Conservation (phyloP, 129 eudicot species). For the Flaveria ramosissima region DNA sequence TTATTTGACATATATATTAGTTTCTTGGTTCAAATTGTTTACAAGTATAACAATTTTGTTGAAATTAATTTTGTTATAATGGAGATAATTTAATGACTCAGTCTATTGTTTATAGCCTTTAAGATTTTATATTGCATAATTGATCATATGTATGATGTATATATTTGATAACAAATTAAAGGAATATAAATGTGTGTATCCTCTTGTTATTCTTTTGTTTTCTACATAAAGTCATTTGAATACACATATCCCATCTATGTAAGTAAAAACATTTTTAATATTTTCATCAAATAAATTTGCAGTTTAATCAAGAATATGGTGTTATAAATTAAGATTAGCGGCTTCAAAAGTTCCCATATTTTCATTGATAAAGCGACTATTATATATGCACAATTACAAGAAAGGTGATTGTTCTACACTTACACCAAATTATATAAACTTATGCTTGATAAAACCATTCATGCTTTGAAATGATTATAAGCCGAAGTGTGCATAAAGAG, state of each 20-base stretch:
- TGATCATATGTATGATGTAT: too few species aligned
- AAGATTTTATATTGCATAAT: too few species aligned
- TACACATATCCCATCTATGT: not conserved
- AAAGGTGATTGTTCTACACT: not conserved
- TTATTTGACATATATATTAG: too few species aligned
- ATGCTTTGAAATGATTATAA: slow-evolving; percentile 28
- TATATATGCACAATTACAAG: not conserved
- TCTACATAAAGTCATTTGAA: not conserved
- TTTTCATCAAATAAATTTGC: not conserved
- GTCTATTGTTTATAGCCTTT: too few species aligned
- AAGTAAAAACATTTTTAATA: not conserved
- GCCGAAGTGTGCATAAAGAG: slow-evolving; percentile 25
- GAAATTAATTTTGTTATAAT: too few species aligned
- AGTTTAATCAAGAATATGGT: not conserved
- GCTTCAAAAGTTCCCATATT: not conserved
- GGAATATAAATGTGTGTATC: too few species aligned
- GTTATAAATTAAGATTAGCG: not conserved
- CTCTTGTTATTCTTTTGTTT: too few species aligned
- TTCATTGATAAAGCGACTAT: not conserved
- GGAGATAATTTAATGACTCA: too few species aligned
- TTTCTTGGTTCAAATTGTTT: too few species aligned
- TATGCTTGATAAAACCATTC: not conserved
- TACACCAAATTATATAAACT: not conserved
- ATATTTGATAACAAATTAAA: too few species aligned
- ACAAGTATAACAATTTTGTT: too few species aligned